These are phyloP conservation scores for Kodamaea neixiangensis DNA, from an alignment of 805 yeast species.

Conservation along the genomic window DNA sequence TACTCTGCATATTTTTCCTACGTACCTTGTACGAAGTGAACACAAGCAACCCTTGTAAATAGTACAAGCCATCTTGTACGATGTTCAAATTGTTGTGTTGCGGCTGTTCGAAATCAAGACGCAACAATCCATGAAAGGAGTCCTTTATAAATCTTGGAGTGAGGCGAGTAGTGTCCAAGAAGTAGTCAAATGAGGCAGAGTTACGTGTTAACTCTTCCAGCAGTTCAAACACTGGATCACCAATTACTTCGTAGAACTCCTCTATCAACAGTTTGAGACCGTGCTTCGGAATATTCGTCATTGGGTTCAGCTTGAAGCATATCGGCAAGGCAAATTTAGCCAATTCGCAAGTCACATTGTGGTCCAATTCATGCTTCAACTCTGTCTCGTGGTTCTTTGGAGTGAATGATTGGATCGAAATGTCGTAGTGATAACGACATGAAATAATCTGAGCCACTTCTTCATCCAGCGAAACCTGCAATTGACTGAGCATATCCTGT, in stretches of 20 bases:
- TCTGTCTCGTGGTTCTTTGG: conserved; percentile 66
- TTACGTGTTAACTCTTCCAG: conserved; percentile 49
- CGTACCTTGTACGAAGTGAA: conserved; percentile 69
- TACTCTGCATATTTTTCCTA: conserved; percentile 75
- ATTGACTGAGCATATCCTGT: conserved; percentile 51
- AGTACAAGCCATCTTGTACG: conserved; percentile 61
- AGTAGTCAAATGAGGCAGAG: conserved; percentile 44
- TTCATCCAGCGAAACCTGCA: conserved; percentile 51
- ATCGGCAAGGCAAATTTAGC: conserved; percentile 55
- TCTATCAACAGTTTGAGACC: conserved; percentile 78
- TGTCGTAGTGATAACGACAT: conserved; percentile 72
- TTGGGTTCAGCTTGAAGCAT: conserved; percentile 59
- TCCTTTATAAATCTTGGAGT: conserved; percentile 47
- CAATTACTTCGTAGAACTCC: conserved; percentile 66
- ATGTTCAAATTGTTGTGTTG: conserved; percentile 17
- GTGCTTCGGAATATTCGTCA: conserved; percentile 59
- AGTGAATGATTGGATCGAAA: conserved; percentile 58
- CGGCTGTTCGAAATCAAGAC: conserved; percentile 32
- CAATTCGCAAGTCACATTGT: conserved; percentile 33
- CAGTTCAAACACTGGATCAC: conserved; percentile 54
- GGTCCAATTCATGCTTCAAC: conserved; percentile 28
- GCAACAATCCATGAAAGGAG: conserved; percentile 52
- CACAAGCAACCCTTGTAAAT: conserved; percentile 65
- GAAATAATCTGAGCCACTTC: conserved; percentile 76
- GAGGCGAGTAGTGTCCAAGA: conserved; percentile 46